Conservation (phyloP, 306 rosid species). For the Vachellia collinsii region DNA sequence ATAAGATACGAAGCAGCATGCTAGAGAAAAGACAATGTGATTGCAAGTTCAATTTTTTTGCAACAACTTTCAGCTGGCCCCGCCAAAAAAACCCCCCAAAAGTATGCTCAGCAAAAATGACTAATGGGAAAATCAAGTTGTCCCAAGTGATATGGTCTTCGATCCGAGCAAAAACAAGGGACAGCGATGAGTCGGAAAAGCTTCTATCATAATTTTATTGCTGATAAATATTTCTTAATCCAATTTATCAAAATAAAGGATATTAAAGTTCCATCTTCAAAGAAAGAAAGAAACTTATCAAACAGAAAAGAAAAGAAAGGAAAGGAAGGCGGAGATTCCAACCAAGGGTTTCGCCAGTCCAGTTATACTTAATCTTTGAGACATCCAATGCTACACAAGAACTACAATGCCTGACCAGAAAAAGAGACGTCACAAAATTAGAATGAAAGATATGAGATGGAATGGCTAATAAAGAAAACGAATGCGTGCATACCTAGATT, state of each 20-base stretch:
- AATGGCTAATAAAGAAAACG: slow-evolving; percentile 23
- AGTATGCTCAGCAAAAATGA: background rate
- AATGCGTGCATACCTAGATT: slow-evolving; percentile 26
- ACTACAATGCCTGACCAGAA: slow-evolving; percentile 16
- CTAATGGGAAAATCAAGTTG: slow-evolving; percentile 26
- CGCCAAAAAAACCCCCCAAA: background rate
- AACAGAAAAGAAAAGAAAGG: background rate
- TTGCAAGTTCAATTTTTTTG: slow-evolving; percentile 7
- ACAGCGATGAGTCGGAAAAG: background rate
- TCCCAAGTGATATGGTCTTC: background rate
- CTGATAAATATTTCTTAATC: background rate
- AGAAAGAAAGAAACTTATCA: background rate
- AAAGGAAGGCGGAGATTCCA: slow-evolving; percentile 13
- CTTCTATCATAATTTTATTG: background rate
- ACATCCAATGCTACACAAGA: slow-evolving; percentile 11
- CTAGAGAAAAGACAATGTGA: background rate
- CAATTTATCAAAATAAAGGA: slow-evolving; percentile 19
- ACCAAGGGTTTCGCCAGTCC: slow-evolving; percentile 12
- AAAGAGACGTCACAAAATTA: slow-evolving; percentile 2
- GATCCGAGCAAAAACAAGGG: slow-evolving; percentile 20
- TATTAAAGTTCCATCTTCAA: slow-evolving; percentile 15
- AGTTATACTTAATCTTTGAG: background rate
- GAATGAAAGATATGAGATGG: slow-evolving; percentile 12
- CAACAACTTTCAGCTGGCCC: background rate
- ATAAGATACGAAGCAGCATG: slow-evolving; percentile 15